Evolutionary conservation across 2,329 filamentous ascomycete species (phyloP).

Genomic region (Drechslerella coelobrocha): DNA sequence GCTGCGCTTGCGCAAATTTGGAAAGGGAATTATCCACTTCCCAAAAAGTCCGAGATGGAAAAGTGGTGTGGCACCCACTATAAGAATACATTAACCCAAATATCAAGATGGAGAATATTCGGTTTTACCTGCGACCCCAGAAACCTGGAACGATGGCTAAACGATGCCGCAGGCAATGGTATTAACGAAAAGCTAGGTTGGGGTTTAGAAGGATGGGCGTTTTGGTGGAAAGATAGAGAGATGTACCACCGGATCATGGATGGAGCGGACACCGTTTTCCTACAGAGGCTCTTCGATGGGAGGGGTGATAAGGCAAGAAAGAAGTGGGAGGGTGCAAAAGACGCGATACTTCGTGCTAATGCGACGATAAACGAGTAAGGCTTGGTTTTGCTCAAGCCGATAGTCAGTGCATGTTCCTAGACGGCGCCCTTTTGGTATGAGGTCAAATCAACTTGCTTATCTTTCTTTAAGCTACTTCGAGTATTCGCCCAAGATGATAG

Average conservation of each 20-base stretch:
- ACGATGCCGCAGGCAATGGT: conserved; percentile 56
- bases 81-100: background rate
- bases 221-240: conserved; percentile 57
- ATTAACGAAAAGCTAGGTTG: conserved; percentile 56
- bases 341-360: conserved; percentile 51
- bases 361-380: background rate
- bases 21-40: conserved; percentile 53
- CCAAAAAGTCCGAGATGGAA: conserved; percentile 55
- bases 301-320: conserved; percentile 56
- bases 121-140: conserved; percentile 18
- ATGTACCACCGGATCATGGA: conserved; percentile 56
- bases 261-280: conserved; percentile 56
- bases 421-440: no score
- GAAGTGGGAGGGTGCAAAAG: conserved; percentile 55
- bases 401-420: no score
- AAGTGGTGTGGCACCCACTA: conserved; percentile 40
- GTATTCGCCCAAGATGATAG: no score
- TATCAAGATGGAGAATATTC: conserved; percentile 11
- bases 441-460: no score
- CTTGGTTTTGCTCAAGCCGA: no score
- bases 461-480: no score
- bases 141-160: conserved; percentile 55
- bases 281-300: conserved; percentile 58
- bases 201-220: conserved; percentile 56
- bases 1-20: conserved; percentile 57